Base-by-base conservation (phyloP, 805 yeast species). In the Yamadazyma philogaea region DNA sequence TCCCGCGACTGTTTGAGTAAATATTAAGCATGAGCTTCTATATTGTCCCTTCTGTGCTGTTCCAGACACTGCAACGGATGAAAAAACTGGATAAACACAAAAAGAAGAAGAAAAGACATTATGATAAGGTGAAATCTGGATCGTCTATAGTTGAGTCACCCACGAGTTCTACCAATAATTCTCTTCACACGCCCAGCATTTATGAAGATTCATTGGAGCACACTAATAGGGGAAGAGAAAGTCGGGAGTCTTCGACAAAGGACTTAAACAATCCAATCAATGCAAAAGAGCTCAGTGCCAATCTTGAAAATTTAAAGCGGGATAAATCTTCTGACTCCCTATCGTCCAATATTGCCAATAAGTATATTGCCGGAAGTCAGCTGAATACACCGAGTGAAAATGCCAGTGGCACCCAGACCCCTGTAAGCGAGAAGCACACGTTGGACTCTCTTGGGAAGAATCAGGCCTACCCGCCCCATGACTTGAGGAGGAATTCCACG, bases 21-120 rank as follows among this genome's bases (percentile, higher is more conserved):
- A n/a, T n/a, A n/a, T n/a, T n/a, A n/a, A n/a, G n/a, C 14, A 67
- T 68, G 74, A 66, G 64, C 46, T 68, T 61, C 49, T 67, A 56
- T 36, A 56, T 65, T 14, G 73, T 68, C 1, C 72, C 72, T 1
- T 46, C 68, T 16, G 62, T 66, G 43, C 66, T 63, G 57, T 69
- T 64, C 45, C 74, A 69, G 50, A 66, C 68, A 20, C 63, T 65
- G 43, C 70, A 69, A 47, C 67, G 68, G 46, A 39, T 67, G 31
- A 57, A 60, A 32, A 49, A 60, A 31, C 53, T 49, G 30, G 52
- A 55, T 35, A 54, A 45, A 36, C 42, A 40, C 19, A 44, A 39
- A 39, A 43, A 31, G 43, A 49, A 30, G 39, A 39, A 30, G 21
- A 44, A 41, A 27, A 45, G 20, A 27, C 36, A 31, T 7, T 22